phyloP scores from a whole-genome alignment of 352 stramenopile genomes.

The Stephanocyclus meneghinianus region DNA sequence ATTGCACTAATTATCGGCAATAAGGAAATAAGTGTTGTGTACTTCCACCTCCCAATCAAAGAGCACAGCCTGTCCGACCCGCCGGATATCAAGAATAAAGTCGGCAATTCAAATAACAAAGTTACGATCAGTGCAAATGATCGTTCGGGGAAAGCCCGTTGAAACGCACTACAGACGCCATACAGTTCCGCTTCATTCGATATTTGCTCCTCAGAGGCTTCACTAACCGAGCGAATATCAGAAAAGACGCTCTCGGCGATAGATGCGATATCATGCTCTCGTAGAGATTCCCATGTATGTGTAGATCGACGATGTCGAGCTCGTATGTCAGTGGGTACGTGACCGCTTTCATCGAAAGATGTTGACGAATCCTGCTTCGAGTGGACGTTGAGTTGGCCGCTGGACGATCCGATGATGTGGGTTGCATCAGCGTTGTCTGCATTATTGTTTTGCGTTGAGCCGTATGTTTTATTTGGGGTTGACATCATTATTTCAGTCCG shows the following conservation, averaged over 20 bases:
- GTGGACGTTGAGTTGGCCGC: not conserved
- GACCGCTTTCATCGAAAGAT: not conserved
- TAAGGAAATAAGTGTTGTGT: slow-evolving; percentile 59
- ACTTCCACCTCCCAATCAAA: slow-evolving; percentile 57
- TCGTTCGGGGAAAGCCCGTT: slow-evolving; percentile 58
- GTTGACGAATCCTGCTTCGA: not conserved
- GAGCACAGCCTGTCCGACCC: slow-evolving; percentile 50
- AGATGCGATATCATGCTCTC: slow-evolving; percentile 2
- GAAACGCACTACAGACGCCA: slow-evolving; percentile 13
- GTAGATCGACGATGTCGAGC: not conserved
- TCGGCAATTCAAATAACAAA: slow-evolving; percentile 64
- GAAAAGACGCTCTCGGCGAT: slow-evolving; percentile 37
- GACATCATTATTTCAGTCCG: not conserved
- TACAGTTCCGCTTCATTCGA: slow-evolving; percentile 29
- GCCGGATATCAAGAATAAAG: slow-evolving; percentile 61
- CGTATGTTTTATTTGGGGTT: not conserved
- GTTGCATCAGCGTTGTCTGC: slow-evolving; percentile 1
- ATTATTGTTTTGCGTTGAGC: not conserved
- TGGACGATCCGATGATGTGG: not conserved
- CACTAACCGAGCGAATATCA: slow-evolving; percentile 38
- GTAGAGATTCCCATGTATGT: not conserved
- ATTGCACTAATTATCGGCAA: slow-evolving; percentile 62
- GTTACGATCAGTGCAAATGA: slow-evolving; percentile 61
- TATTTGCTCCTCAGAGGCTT: not conserved
- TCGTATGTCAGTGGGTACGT: not conserved